Percentiles rank a stretch among this genome's conserved stretches.
Conservation (phyloP, 148 eudicot genomes). For the Hydrangea macrophylla region DNA sequence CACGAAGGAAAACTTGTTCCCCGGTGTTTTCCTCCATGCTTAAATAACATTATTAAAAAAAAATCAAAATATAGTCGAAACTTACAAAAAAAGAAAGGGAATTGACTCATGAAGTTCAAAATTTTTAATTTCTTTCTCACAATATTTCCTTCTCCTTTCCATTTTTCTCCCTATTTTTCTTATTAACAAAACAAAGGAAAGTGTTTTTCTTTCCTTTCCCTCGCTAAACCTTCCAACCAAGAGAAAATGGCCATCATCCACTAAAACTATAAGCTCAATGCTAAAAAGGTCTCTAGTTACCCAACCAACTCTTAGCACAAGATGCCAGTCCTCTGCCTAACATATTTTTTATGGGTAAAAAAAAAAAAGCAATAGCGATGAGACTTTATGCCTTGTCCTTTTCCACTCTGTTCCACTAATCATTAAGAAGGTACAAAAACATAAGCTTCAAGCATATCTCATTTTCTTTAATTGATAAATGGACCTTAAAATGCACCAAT, state of each 20-base stretch:
- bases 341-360: background rate
- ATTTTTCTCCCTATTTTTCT: too few relatives aligned
- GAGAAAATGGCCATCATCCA: background rate
- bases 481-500: too few relatives aligned
- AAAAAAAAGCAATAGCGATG: background rate
- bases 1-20: too few relatives aligned
- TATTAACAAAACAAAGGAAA: too few relatives aligned
- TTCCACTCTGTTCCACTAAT: background rate
- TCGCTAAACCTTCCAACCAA: background rate
- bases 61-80: too few relatives aligned
- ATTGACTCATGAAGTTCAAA: too few relatives aligned
- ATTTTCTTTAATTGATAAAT: background rate
- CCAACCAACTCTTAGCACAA: background rate
- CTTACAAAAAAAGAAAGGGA: too few relatives aligned
- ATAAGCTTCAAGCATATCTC: background rate
- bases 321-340: background rate
- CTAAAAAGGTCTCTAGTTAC: background rate
- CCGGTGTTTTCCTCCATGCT: too few relatives aligned
- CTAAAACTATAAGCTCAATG: background rate
- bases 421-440: background rate
- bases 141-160: too few relatives aligned
- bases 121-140: too few relatives aligned
- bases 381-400: background rate
- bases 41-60: too few relatives aligned
- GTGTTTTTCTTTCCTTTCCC: too few relatives aligned